Evolutionary conservation across 768 basidiomycete genomes (phyloP), one percentile per base, ranked within the genome.

Genomic region (Clathrus columnatus): DNA sequence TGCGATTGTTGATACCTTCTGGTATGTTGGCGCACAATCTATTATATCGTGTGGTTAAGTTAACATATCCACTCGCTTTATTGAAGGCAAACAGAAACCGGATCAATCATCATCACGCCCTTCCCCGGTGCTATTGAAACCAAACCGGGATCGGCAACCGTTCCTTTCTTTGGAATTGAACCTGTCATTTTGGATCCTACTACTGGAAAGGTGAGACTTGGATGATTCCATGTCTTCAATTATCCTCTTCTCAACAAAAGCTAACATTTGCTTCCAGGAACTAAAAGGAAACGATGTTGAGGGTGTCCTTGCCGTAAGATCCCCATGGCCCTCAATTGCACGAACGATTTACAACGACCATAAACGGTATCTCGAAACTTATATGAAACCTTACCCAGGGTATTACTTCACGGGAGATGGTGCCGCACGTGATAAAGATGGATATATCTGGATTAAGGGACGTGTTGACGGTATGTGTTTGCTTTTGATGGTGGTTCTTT

Each of bases 401-500:
- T 73, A 77, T 67, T 98, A 91, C 78, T 96, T 87, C 72, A 98
- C 95, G n/a, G 96, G 96, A 21, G 95, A 99, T 63, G 96, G 95
- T 44, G 95, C 94, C 26, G 86, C 87, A 14, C 81, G 95, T 20
- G 96, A 98, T 65, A 83, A 86, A 61, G 84, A 98, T 62, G 96
- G 95, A 1, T 98, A 99, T 73, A 88, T 95, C 67, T 98, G 96
- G 95, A 97, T 99, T 71, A 92, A 92, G 70, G 96, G 95, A 50
- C 83, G 96, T 61, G 82, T 98, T 49, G 96, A 99, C 69, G 93
- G 87, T 81, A 77, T 61, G 71, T 77, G 61, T 4, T 26, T n/a
- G 21, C 24, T 42, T 41, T 32, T 54, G 20, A 20, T 44, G 10
- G 32, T 43, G 28, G 7, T 26, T 46, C 50, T 18, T 21, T 23